These are phyloP conservation scores for Phycomyces blakesleeanus DNA, from an alignment of 192 early-diverging fungal species.

Conservation along the genomic window DNA sequence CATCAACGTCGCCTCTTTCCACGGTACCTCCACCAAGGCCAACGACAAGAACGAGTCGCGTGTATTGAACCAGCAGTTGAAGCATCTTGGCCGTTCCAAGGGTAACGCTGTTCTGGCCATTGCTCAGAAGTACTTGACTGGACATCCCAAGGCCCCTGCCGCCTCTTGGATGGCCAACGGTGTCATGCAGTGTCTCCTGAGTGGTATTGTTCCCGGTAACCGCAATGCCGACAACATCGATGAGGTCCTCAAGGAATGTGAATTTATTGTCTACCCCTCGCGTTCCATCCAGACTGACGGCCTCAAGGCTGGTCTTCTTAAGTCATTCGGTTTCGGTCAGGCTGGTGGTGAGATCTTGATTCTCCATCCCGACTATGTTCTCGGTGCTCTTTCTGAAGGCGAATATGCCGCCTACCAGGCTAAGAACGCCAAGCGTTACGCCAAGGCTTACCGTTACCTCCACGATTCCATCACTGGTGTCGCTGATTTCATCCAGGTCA, in stretches of 20 bases:
- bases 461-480: conserved; percentile 85
- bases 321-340: conserved; percentile 95
- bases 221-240: conserved; percentile 88
- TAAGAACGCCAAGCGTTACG: conserved; percentile 69
- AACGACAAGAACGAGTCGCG: conserved; percentile 95
- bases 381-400: conserved; percentile 65
- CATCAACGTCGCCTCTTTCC: conserved; percentile 92
- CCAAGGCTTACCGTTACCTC: conserved; percentile 82
- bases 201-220: conserved; percentile 88
- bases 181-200: conserved; percentile 78
- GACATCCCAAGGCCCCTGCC: conserved; percentile 95
- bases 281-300: conserved; percentile 87
- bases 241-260: conserved; percentile 65
- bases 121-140: conserved; percentile 93
- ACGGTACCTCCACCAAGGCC: conserved; percentile 90
- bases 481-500: conserved; percentile 80
- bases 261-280: conserved; percentile 79
- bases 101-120: conserved; percentile 78
- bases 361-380: conserved; percentile 84
- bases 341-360: conserved; percentile 87
- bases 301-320: conserved; percentile 85
- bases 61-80: conserved; percentile 81
- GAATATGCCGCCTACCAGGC: conserved; percentile 68
- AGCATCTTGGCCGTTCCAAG: conserved; percentile 78
- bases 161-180: conserved; percentile 98